Evolutionary conservation across 768 basidiomycete species (phyloP), one percentile per base, ranked within the genome.

Genomic region (Rhodotorula toruloides): DNA sequence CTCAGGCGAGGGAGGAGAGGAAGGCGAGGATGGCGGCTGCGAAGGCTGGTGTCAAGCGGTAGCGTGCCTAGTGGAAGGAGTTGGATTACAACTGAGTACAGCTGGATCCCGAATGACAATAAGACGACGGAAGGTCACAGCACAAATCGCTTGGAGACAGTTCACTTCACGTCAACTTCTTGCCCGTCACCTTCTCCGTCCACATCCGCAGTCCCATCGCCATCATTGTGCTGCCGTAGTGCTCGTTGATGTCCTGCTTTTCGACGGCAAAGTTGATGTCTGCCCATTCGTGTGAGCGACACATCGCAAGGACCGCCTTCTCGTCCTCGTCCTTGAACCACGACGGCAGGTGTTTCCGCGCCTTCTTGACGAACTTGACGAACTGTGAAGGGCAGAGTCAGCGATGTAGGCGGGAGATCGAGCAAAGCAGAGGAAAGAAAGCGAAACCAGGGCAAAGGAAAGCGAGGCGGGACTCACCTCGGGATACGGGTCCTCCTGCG

Each of bases 1-100:
- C 87, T 13, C 81, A 87, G 69, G 81, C 92, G 65, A 88, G 93
- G 75, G 93, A 97, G 76, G 94, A 97, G 76, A 80, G 94, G 50
- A 91, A 88, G 46, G 56, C 47, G 46, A 57, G 70, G 59, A 67
- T 71, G 70, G 70, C 65, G 16, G 61, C 53, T 21, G 61, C 58
- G 2, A 70, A 65, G 61, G 64, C 53, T 9, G 43, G 19, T 4
- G 47, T 29, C n/a, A 44, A 34, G 57, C 10, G 40, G 42, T n/a
- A n/a, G 32, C 22, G 39, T 25, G 10, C n/a, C 10, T 9, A 10
- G 11, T 47, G 46, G 46, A 47, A 22, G 46, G n/a, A 37, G 29
- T n/a, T n/a, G n/a, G n/a, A n/a, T n/a, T n/a, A n/a, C n/a, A n/a
- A n/a, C n/a, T n/a, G n/a, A n/a, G n/a, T n/a, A n/a, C n/a, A n/a